Evolutionary conservation across 2,329 filamentous ascomycete species (phyloP).

Genomic region (Aaosphaeria pasadenensis): DNA sequence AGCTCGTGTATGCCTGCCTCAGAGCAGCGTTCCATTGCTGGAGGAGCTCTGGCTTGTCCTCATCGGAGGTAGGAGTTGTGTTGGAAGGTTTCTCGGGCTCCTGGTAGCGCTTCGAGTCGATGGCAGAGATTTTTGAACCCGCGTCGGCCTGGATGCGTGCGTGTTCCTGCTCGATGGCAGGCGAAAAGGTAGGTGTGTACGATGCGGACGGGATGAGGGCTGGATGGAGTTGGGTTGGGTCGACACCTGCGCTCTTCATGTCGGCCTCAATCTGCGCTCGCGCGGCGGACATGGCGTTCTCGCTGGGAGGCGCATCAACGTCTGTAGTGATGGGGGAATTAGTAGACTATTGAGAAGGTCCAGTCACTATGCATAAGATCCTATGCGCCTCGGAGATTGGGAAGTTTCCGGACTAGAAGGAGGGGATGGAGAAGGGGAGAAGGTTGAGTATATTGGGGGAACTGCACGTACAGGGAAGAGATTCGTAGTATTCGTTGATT

Average conservation of each 20-base stretch:
- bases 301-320: constrained; percentile 72
- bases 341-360: neutral
- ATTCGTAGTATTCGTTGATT: constrained; percentile 70
- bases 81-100: constrained; percentile 59
- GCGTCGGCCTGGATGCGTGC: constrained; percentile 59
- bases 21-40: constrained; percentile 51
- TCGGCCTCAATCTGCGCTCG: constrained; percentile 68
- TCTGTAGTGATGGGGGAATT: constrained; percentile 67
- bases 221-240: constrained; percentile 53
- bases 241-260: constrained; percentile 36
- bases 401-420: constrained; percentile 30
- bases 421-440: constrained; percentile 1
- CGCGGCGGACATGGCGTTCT: constrained; percentile 62
- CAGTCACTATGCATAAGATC: neutral
- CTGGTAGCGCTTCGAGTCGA: constrained; percentile 83
- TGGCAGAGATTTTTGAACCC: constrained; percentile 51
- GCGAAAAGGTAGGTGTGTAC: constrained; percentile 58
- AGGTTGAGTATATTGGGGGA: constrained; percentile 2
- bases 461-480: constrained; percentile 67
- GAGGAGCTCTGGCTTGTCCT: constrained; percentile 36
- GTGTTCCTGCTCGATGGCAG: constrained; percentile 66
- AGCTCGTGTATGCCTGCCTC: constrained; percentile 56
- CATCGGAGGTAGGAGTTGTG: constrained; percentile 34
- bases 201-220: constrained; percentile 52
- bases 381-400: constrained; percentile 56